Percentiles rank a stretch among this genome's conserved stretches.
phyloP scores from a whole-genome alignment of 345 rosid species.

The Litchi chinensis region DNA sequence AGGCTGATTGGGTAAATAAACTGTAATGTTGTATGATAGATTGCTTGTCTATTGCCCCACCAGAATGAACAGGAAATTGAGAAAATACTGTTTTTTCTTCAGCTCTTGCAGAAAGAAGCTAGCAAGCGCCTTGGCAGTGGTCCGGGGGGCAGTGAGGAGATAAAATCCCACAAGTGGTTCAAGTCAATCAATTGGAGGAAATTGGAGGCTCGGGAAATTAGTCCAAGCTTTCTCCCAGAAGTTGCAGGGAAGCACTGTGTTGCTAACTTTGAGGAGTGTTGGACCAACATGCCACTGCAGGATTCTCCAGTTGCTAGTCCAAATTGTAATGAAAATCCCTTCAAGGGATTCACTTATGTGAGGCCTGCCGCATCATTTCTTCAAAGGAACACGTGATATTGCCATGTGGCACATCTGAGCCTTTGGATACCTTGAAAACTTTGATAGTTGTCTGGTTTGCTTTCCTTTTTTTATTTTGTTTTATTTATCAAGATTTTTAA shows the following conservation, averaged over 20 bases:
- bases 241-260: constrained; percentile 54
- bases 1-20: neutral
- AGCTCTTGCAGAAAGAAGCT: constrained; percentile 51
- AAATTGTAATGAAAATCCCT: constrained; percentile 44
- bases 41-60: neutral
- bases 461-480: too few relatives aligned
- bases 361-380: constrained; percentile 42
- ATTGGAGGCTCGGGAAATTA: constrained; percentile 46
- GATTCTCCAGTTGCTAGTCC: constrained; percentile 61
- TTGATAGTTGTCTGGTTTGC: neutral
- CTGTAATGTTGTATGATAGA: neutral
- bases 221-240: constrained; percentile 54
- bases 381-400: constrained; percentile 28
- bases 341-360: constrained; percentile 45
- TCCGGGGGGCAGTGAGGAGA: constrained; percentile 43
- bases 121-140: constrained; percentile 53
- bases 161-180: constrained; percentile 57
- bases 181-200: constrained; percentile 52
- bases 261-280: constrained; percentile 52
- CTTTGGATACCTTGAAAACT: neutral
- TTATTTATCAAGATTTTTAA: constrained; percentile 11
- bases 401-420: neutral
- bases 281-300: constrained; percentile 51
- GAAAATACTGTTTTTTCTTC: constrained; percentile 8
- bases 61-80: neutral